A percentile compares a stretch with the other conserved stretches of the same genome.
Conservation (phyloP, 352 stramenopile species). For the Phytopythium sindhum region DNA sequence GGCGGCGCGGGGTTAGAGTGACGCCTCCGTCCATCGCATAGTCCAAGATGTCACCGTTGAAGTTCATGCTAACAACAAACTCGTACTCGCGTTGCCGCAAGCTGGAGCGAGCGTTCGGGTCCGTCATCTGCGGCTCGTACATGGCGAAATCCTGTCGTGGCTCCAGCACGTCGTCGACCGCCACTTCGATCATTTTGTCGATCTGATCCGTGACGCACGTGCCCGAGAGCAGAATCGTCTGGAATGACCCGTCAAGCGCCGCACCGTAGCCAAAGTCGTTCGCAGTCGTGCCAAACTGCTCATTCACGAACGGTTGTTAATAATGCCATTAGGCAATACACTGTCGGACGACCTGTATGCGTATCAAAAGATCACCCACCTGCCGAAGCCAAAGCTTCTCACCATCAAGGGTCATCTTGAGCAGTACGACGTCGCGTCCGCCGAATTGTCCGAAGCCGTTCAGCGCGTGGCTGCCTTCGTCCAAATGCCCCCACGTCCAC, state of each 20-base stretch:
- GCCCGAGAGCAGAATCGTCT: conserved; percentile 54
- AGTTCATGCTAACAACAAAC: conserved; percentile 54
- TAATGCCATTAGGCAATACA: not conserved
- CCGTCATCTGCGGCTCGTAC: conserved; percentile 56
- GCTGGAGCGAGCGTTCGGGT: conserved; percentile 26
- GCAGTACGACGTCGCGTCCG: conserved; percentile 61
- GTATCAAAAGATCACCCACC: conserved; percentile 19
- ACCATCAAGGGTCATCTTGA: conserved; percentile 47
- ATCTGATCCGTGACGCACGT: conserved; percentile 38
- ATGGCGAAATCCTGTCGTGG: conserved; percentile 28
- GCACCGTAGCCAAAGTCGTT: conserved; percentile 67
- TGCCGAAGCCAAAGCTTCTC: conserved; percentile 68
- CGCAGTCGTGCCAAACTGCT: conserved; percentile 56
- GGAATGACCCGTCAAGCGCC: conserved; percentile 34
- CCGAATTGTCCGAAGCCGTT: conserved; percentile 72
- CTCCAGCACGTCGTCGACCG: conserved; percentile 35
- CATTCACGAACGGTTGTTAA: not conserved
- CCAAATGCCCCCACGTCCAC: conserved; percentile 68
- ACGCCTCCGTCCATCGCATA: conserved; percentile 71
- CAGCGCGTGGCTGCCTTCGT: conserved; percentile 61
- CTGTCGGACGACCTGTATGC: too few species aligned
- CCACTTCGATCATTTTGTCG: conserved; percentile 41
- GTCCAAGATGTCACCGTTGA: conserved; percentile 55
- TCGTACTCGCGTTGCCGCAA: conserved; percentile 29
- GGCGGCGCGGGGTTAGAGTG: conserved; percentile 41